These are phyloP conservation scores for Peronospora destructor DNA, from an alignment of 352 stramenopile species.

Conservation along the genomic window DNA sequence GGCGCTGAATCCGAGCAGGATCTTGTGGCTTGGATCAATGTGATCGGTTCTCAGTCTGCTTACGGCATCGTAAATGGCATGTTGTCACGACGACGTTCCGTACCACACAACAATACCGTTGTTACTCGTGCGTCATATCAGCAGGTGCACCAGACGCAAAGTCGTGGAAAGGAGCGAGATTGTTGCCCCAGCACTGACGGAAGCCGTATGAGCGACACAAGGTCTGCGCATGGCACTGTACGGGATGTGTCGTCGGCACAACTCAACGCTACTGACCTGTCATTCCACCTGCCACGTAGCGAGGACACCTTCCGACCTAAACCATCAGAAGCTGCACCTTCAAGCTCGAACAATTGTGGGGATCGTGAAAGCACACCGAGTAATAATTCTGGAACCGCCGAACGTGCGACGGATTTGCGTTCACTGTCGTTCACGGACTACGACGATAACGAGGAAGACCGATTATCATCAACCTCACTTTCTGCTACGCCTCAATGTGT, in stretches of 20 bases:
- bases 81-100: conserved; percentile 11
- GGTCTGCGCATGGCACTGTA: conserved; percentile 16
- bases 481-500: conserved; percentile 30
- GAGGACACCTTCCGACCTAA: conserved; percentile 11
- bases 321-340: conserved; percentile 5
- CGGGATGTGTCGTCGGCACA: conserved; percentile 15
- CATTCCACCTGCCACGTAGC: conserved; percentile 20
- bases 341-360: conserved; percentile 1
- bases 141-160: conserved; percentile 9
- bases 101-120: conserved; percentile 27
- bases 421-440: conserved; percentile 28
- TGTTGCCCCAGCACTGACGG: conserved; percentile 17
- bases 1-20: conserved; percentile 59
- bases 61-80: conserved; percentile 27
- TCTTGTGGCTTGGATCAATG: conserved; percentile 64
- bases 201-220: conserved; percentile 13
- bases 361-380: conserved; percentile 23
- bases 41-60: conserved; percentile 44
- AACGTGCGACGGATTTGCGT: conserved; percentile 16
- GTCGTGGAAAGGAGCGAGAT: conserved; percentile 6
- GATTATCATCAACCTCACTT: conserved; percentile 20
- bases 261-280: conserved; percentile 24
- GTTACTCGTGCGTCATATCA: conserved; percentile 25
- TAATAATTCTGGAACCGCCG: conserved; percentile 8
- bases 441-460: conserved; percentile 21